phyloP scores from a whole-genome alignment of 2,329 filamentous ascomycete species.

The Talaromyces sp. region DNA sequence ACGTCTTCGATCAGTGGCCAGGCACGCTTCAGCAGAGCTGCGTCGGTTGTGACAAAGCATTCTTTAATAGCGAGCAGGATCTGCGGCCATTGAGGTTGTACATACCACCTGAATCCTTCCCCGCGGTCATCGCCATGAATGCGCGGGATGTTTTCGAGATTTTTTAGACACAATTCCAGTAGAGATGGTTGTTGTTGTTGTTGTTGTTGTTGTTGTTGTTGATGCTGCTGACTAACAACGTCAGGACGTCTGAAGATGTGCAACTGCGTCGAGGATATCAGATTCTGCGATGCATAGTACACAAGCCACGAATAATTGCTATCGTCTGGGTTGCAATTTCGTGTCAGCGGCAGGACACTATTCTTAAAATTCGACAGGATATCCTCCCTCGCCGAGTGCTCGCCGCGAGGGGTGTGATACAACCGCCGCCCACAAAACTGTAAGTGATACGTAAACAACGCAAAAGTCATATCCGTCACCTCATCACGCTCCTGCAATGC shows the following conservation, averaged over 20 bases:
- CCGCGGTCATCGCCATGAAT: conserved; percentile 29
- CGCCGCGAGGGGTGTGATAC: conserved; percentile 16
- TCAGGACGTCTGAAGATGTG: conserved; percentile 8
- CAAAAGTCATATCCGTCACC: conserved; percentile 29
- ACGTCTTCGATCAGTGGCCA: conserved; percentile 29
- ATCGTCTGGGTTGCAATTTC: conserved; percentile 29
- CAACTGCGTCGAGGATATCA: conserved; percentile 23
- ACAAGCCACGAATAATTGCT: conserved; percentile 30
- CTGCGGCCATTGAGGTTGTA: conserved; percentile 27
- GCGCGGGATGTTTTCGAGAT: conserved; percentile 26
- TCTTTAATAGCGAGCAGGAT: conserved; percentile 29
- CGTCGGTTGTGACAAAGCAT: conserved; percentile 26
- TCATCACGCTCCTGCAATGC: conserved; percentile 20
- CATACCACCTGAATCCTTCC: conserved; percentile 30
- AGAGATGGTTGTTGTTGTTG: conserved; percentile 9
- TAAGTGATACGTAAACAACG: conserved; percentile 27
- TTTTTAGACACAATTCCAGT: conserved; percentile 18
- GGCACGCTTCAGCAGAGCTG: conserved; percentile 18
- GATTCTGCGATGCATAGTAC: conserved; percentile 26
- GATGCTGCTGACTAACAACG: background rate
- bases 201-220: background rate
- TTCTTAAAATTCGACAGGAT: conserved; percentile 20
- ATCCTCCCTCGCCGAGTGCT: background rate
- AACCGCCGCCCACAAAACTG: conserved; percentile 23
- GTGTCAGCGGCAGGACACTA: conserved; percentile 20